Conservation (phyloP, 164 flowering plant genomes). For the Kingdonia uniflora region DNA sequence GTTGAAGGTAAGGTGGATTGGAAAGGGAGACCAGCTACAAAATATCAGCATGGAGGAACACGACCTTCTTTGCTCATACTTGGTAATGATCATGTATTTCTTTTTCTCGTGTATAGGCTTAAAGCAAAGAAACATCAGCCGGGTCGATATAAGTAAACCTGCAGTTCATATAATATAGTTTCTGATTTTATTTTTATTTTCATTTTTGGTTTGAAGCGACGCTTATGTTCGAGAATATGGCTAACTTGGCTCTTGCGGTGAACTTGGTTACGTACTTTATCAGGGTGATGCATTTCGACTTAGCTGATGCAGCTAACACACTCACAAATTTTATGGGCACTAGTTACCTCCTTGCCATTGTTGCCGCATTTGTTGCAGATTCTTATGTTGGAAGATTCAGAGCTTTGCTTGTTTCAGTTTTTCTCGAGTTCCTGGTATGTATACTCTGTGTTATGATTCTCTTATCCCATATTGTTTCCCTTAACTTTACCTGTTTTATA, state of each 20-base stretch:
- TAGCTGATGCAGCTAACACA: slow-evolving; percentile 48
- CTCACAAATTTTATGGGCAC: slow-evolving; percentile 55
- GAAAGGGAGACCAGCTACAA: slow-evolving; percentile 54
- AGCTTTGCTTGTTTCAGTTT: slow-evolving; percentile 26
- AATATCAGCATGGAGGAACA: slow-evolving; percentile 50
- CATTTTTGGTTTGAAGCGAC: slow-evolving; percentile 19
- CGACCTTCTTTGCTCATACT: slow-evolving; percentile 29
- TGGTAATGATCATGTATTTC: slow-evolving; percentile 18
- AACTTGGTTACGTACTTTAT: slow-evolving; percentile 54
- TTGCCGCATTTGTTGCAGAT: slow-evolving; percentile 45
- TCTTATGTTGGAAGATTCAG: slow-evolving; percentile 41
- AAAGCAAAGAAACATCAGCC: background rate
- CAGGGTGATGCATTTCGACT: slow-evolving; percentile 40
- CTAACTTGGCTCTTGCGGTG: slow-evolving; percentile 35
- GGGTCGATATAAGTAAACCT: background rate
- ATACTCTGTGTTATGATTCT: background rate
- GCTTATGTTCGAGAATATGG: slow-evolving; percentile 42
- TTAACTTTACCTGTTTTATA: too few relatives aligned
- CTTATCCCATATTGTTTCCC: too few relatives aligned
- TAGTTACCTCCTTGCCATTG: slow-evolving; percentile 39
- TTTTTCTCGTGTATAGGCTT: too few relatives aligned
- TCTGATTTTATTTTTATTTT: background rate
- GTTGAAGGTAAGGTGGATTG: slow-evolving; percentile 70
- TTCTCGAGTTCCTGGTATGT: slow-evolving; percentile 39
- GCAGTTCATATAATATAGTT: background rate